Evolutionary conservation across 768 basidiomycete genomes (phyloP), one percentile per base, ranked within the genome.

Genomic region (Chalciporus chontae): DNA sequence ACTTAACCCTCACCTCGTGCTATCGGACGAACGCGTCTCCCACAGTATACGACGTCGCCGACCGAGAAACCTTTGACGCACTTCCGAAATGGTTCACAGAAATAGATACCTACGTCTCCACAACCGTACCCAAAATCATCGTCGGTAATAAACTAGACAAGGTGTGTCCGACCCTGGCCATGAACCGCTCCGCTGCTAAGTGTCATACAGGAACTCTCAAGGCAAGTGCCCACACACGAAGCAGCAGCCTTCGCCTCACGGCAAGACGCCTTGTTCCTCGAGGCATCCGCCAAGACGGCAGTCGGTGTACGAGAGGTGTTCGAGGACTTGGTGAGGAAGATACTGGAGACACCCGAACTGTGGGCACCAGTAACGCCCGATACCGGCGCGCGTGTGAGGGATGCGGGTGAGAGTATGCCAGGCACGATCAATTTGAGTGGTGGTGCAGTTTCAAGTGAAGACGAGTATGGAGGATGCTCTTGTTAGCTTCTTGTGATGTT

Each of bases 101-200:
- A 64, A 83, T 98, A 6, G 94, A 97, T 63, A 94, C 90, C 10
- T 97, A 96, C 64, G 90, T 94, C 47, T 84, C 84, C 2, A 74
- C 76, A 17, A 84, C 85, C 1, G 90, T 96, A 18, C 89, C 92
- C 41, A 92, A 94, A 79, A 92, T 98, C 61, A 80, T 99, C 18
- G 94, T 99, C 3, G 95, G 90, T 26, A 88, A 88, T 71, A 99
- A 98, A 71, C 73, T 95, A 15, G 94, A 98, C 75, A 95, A 94
- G 78, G 89, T 82, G 31, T 31, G 63, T 54, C 19, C 2, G 14
- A n/a, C n/a, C 3, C 7, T 14, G 5, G 15, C 5, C 27, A 29
- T 10, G 21, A 11, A 5, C 13, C 5, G 2, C 14, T 4, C 23
- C 2, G 24, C 0, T 17, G 9, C 54, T 56, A 11, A 62, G 11